phyloP scores from a whole-genome alignment of 768 basidiomycete genomes.

The Naganishia onofrii region DNA sequence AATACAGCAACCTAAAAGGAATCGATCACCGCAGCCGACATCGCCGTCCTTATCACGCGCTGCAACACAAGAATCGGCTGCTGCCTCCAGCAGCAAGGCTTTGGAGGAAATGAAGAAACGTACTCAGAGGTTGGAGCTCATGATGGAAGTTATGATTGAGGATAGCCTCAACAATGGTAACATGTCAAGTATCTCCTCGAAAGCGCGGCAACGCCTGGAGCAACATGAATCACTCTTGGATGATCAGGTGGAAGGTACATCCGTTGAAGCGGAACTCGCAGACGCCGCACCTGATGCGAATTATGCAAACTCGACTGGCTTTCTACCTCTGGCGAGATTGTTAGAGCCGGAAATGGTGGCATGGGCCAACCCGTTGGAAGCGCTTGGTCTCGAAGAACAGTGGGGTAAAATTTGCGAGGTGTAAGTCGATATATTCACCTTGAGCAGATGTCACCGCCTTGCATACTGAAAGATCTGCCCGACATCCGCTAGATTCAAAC shows the following conservation, averaged over 20 bases:
- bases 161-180: not conserved
- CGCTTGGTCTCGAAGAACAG: not conserved
- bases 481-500: not conserved
- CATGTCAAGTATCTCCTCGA: not conserved
- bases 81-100: not conserved
- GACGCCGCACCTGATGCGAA: not conserved
- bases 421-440: not conserved
- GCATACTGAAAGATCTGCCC: not conserved
- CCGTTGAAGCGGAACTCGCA: not conserved
- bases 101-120: conserved; percentile 1
- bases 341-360: not conserved
- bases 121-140: not conserved
- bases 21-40: not conserved
- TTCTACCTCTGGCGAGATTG: not conserved
- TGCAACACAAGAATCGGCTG: not conserved
- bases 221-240: not conserved
- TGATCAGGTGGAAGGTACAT: not conserved
- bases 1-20: not conserved
- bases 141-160: conserved; percentile 13
- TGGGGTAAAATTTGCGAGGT: conserved; percentile 2
- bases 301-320: conserved; percentile 14
- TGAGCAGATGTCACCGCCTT: not conserved
- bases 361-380: conserved; percentile 17
- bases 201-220: not conserved
- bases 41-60: no score